Percentiles rank a stretch among this genome's conserved stretches.
Conservation (phyloP, 2,329 filamentous ascomycete genomes). For the Cladosporium halotolerans region DNA sequence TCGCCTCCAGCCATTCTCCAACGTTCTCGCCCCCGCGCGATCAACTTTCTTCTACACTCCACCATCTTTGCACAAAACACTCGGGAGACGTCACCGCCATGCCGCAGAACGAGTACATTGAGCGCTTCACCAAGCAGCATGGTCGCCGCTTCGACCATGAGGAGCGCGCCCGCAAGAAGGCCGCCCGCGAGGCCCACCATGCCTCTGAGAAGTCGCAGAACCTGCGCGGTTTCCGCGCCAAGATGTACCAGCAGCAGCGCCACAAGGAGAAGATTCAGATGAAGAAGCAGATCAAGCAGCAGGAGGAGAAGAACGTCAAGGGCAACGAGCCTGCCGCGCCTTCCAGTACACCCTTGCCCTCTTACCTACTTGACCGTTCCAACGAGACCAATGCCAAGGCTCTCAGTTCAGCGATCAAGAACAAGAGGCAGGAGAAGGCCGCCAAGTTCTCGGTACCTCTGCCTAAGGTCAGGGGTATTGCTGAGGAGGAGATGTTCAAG, state of each 20-base stretch:
- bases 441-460: slow-evolving; percentile 88
- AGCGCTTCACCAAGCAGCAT: slow-evolving; percentile 64
- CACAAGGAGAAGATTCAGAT: slow-evolving; percentile 98
- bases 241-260: slow-evolving; percentile 87
- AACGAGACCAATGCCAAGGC: slow-evolving; percentile 65
- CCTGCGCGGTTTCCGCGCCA: slow-evolving; percentile 82
- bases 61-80: not conserved
- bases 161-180: slow-evolving; percentile 79
- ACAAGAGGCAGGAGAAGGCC: slow-evolving; percentile 88
- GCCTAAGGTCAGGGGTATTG: slow-evolving; percentile 89
- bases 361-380: slow-evolving; percentile 86
- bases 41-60: too few species aligned
- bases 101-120: slow-evolving; percentile 76
- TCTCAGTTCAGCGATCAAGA: slow-evolving; percentile 81
- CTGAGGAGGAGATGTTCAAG: slow-evolving; percentile 96
- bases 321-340: slow-evolving; percentile 71
- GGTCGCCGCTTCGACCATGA: slow-evolving; percentile 66
- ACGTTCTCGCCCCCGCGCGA: too few species aligned
- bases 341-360: slow-evolving; percentile 73
- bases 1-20: too few species aligned
- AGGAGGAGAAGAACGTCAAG: slow-evolving; percentile 96
- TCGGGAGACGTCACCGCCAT: slow-evolving; percentile 31
- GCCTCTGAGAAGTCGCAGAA: slow-evolving; percentile 87
- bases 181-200: slow-evolving; percentile 84
- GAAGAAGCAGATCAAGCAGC: slow-evolving; percentile 87